A percentile compares a stretch with the other conserved stretches of the same genome.
Evolutionary conservation across 2,329 filamentous ascomycete genomes (phyloP).

Genomic region (Stromatinia cepivora): DNA sequence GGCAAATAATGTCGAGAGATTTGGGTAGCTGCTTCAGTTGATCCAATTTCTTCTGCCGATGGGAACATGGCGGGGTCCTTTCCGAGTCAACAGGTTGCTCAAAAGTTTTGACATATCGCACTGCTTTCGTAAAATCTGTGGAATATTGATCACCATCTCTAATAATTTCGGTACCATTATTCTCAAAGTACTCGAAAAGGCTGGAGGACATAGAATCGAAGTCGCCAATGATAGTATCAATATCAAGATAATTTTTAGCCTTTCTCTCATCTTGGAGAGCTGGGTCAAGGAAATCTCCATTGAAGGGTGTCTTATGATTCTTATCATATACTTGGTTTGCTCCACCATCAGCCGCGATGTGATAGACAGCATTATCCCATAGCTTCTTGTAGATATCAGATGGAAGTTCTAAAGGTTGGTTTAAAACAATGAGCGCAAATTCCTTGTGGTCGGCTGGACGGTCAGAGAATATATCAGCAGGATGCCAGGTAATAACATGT

Average conservation of each 20-base stretch:
- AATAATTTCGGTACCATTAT: slow-evolving; percentile 58
- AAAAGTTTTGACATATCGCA: slow-evolving; percentile 52
- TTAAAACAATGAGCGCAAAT: slow-evolving; percentile 58
- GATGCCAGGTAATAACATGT: slow-evolving; percentile 40
- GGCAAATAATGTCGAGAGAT: slow-evolving; percentile 66
- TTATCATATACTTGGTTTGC: slow-evolving; percentile 70
- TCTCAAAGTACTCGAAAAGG: slow-evolving; percentile 52
- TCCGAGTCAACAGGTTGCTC: slow-evolving; percentile 21
- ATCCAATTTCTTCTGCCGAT: slow-evolving; percentile 11
- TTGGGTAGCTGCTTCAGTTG: slow-evolving; percentile 30
- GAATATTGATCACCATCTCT: slow-evolving; percentile 78
- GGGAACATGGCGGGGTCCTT: background rate
- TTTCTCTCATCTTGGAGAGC: slow-evolving; percentile 32
- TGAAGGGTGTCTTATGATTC: slow-evolving; percentile 24
- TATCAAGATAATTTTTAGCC: slow-evolving; percentile 5
- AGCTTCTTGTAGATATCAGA: slow-evolving; percentile 41
- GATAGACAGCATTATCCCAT: slow-evolving; percentile 52
- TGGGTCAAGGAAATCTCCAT: background rate
- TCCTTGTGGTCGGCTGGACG: slow-evolving; percentile 33
- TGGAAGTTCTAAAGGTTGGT: slow-evolving; percentile 56
- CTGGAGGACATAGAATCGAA: slow-evolving; percentile 75
- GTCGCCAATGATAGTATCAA: slow-evolving; percentile 78
- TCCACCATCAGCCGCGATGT: slow-evolving; percentile 86
- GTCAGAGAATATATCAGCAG: slow-evolving; percentile 39
- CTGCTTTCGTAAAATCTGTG: slow-evolving; percentile 88